A percentile compares a stretch with the other conserved stretches of the same genome.
Evolutionary conservation across 2,329 filamentous ascomycete genomes (phyloP).

Genomic region (Pyricularia pennisetigena): DNA sequence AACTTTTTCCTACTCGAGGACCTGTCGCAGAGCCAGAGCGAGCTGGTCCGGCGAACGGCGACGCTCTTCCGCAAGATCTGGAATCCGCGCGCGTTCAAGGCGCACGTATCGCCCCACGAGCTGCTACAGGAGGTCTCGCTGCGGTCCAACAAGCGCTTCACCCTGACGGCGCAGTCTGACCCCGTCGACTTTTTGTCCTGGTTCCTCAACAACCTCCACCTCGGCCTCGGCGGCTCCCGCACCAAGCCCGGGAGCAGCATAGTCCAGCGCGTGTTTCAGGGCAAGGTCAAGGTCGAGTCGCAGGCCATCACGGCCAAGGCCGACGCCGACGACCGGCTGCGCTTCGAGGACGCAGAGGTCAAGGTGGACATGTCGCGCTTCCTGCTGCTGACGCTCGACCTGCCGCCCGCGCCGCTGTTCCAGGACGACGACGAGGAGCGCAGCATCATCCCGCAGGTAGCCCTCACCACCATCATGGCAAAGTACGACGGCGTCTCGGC

Average conservation of each 20-base stretch:
- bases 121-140: conserved; percentile 90
- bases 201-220: conserved; percentile 94
- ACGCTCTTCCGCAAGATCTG: conserved; percentile 93
- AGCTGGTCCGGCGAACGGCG: conserved; percentile 80
- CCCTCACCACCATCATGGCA: conserved; percentile 69
- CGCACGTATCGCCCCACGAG: conserved; percentile 94
- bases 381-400: conserved; percentile 84
- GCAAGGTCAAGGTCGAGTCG: conserved; percentile 81
- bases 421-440: conserved; percentile 90
- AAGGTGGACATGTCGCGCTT: conserved; percentile 70
- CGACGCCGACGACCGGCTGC: conserved; percentile 75
- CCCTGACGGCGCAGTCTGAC: conserved; percentile 81
- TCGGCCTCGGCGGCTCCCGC: conserved; percentile 82
- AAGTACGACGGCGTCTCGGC: conserved; percentile 88
- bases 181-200: conserved; percentile 94
- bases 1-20: conserved; percentile 89
- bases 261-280: conserved; percentile 89
- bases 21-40: conserved; percentile 40
- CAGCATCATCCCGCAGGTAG: conserved; percentile 93
- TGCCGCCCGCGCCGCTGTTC: conserved; percentile 87
- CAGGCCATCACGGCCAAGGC: conserved; percentile 89
- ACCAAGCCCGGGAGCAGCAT: conserved; percentile 78
- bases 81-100: conserved; percentile 94
- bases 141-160: conserved; percentile 86
- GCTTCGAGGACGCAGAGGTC: conserved; percentile 84